Percentiles rank a stretch among this genome's conserved stretches.
Evolutionary conservation across 768 basidiomycete species (phyloP).

Genomic region (Mycena chlorophos): DNA sequence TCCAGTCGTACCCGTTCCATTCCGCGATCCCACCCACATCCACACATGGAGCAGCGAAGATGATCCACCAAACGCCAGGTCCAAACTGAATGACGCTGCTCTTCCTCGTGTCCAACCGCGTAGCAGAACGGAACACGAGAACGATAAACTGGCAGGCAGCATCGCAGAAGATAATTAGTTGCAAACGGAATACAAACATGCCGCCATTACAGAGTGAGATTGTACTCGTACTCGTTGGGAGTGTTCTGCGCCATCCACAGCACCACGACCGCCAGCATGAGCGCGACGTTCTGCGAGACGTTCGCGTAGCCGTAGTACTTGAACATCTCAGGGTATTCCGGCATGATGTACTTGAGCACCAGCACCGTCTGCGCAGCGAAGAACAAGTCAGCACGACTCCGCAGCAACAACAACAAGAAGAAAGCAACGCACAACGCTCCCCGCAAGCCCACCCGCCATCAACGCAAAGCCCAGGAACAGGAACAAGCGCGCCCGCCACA

Average conservation of each 20-base stretch:
- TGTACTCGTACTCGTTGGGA: slow-evolving; percentile 91
- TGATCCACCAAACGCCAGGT: too few relatives aligned
- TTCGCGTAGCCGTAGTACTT: slow-evolving; percentile 93
- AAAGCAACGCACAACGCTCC: slow-evolving; percentile 76
- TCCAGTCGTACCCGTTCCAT: too few relatives aligned
- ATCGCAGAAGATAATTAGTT: neutral
- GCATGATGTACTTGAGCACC: slow-evolving; percentile 86
- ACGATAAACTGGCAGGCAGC: neutral
- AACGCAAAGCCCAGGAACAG: slow-evolving; percentile 94
- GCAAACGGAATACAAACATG: neutral
- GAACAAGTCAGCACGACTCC: neutral
- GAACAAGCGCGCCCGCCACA: slow-evolving; percentile 89
- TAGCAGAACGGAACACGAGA: too few relatives aligned
- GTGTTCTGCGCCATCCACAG: slow-evolving; percentile 91
- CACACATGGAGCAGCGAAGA: too few relatives aligned
- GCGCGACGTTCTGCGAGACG: slow-evolving; percentile 87
- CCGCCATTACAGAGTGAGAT: slow-evolving; percentile 59
- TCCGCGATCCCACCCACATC: too few relatives aligned
- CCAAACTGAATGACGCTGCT: too few relatives aligned
- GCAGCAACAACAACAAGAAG: neutral
- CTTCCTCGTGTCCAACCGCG: too few relatives aligned
- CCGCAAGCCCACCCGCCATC: slow-evolving; percentile 98
- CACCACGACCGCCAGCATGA: slow-evolving; percentile 83
- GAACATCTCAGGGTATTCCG: slow-evolving; percentile 70
- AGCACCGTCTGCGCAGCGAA: slow-evolving; percentile 73